Percentiles rank a stretch among this genome's conserved stretches.
phyloP scores from a whole-genome alignment of 805 yeast genomes.

The Kazachstania martiniae region DNA sequence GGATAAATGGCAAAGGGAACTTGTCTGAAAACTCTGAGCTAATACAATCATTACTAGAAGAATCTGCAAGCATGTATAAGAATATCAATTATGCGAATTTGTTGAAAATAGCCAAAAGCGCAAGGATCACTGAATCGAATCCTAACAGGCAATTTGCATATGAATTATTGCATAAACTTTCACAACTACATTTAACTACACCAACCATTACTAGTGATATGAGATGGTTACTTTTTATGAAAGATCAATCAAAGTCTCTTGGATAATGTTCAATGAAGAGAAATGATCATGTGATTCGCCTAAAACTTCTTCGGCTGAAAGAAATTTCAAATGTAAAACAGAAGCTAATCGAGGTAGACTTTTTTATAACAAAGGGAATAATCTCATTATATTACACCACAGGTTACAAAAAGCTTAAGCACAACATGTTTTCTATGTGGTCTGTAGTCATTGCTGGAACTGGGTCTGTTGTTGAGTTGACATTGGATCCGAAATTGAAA shows the following conservation, averaged over 20 bases:
- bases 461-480: slow-evolving; percentile 38
- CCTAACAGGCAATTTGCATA: slow-evolving; percentile 5
- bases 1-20: slow-evolving; percentile 1
- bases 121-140: slow-evolving; percentile 6
- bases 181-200: slow-evolving; percentile 8
- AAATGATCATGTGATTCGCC: too few species aligned
- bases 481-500: slow-evolving; percentile 72
- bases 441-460: slow-evolving; percentile 11
- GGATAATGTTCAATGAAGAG: too few species aligned
- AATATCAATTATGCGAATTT: slow-evolving; percentile 19
- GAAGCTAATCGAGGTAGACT: too few species aligned
- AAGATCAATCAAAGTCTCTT: too few species aligned
- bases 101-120: slow-evolving; percentile 19
- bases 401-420: too few species aligned
- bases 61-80: slow-evolving; percentile 14
- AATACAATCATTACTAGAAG: slow-evolving; percentile 17
- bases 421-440: slow-evolving; percentile 4
- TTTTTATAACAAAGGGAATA: too few species aligned
- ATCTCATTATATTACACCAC: too few species aligned
- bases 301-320: too few species aligned
- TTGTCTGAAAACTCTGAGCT: not conserved
- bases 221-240: slow-evolving; percentile 14
- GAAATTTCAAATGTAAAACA: too few species aligned
- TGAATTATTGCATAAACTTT: slow-evolving; percentile 8
- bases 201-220: slow-evolving; percentile 7